These are phyloP conservation scores for Teunomyces panamensis DNA, from an alignment of 805 yeast genomes.

Conservation along the genomic window DNA sequence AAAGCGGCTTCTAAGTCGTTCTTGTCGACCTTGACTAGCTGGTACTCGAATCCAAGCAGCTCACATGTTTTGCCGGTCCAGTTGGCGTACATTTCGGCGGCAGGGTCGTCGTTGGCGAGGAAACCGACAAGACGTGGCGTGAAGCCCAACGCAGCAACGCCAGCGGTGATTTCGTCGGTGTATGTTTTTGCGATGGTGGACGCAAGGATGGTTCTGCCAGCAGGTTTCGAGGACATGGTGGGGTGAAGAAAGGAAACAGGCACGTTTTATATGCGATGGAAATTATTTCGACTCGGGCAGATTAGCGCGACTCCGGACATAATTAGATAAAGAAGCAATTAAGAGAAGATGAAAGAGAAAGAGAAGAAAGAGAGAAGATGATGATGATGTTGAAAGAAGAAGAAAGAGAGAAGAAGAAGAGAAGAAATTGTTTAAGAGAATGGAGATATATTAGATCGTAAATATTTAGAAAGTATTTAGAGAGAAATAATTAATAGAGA, in stretches of 20 bases:
- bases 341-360: no score
- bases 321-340: no score
- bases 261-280: constrained; percentile 1
- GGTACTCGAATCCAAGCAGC: constrained; percentile 81
- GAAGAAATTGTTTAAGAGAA: no score
- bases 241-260: not conserved
- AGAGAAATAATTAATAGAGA: no score
- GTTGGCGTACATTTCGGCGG: constrained; percentile 90
- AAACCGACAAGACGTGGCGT: constrained; percentile 86
- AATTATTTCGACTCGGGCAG: constrained; percentile 3
- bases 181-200: constrained; percentile 82
- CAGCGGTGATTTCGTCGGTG: constrained; percentile 63
- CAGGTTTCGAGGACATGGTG: constrained; percentile 30
- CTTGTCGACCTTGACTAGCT: constrained; percentile 67
- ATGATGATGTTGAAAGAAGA: no score
- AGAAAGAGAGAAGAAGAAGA: no score
- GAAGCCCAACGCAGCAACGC: constrained; percentile 50
- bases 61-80: constrained; percentile 94
- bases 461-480: no score
- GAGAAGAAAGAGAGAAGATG: no score
- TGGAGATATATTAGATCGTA: no score
- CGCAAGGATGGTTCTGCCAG: constrained; percentile 84
- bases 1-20: constrained; percentile 84
- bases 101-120: constrained; percentile 90
- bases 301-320: not conserved